These are phyloP conservation scores for Picochlorum sp. DNA, from an alignment of 139 green algal species.

Conservation along the genomic window DNA sequence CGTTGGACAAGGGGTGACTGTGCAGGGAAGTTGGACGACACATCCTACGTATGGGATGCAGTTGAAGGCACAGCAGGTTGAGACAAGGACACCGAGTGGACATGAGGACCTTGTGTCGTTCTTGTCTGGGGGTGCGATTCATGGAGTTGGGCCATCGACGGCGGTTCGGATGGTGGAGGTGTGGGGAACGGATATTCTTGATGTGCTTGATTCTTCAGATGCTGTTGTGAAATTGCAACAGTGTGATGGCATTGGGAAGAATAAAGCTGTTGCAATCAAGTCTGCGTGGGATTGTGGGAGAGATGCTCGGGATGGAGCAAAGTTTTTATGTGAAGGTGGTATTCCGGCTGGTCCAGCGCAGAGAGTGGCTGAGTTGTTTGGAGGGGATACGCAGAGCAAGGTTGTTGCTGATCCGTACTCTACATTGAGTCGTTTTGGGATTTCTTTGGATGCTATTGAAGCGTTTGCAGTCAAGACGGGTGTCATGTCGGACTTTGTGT, in stretches of 20 bases:
- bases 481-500: conserved; percentile 16
- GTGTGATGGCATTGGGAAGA: conserved; percentile 12
- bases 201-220: conserved; percentile 22
- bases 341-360: conserved; percentile 21
- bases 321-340: conserved; percentile 12
- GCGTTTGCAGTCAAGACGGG: conserved; percentile 23
- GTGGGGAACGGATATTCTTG: conserved; percentile 16
- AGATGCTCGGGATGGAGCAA: conserved; percentile 3
- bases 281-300: conserved; percentile 23
- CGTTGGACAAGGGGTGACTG: conserved; percentile 23
- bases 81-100: conserved; percentile 5
- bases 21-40: conserved; percentile 26
- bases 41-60: conserved; percentile 34
- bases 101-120: conserved; percentile 23
- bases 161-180: conserved; percentile 21
- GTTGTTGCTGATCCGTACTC: conserved; percentile 17
- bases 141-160: conserved; percentile 34
- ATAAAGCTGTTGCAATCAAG: conserved; percentile 27
- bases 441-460: conserved; percentile 24
- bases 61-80: conserved; percentile 12
- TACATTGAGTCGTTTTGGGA: conserved; percentile 5
- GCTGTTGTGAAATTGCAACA: conserved; percentile 13
- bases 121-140: conserved; percentile 21
- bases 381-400: background rate
- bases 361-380: conserved; percentile 5